Conservation (phyloP, 2,329 filamentous ascomycete genomes). For the Claviceps paspali region DNA sequence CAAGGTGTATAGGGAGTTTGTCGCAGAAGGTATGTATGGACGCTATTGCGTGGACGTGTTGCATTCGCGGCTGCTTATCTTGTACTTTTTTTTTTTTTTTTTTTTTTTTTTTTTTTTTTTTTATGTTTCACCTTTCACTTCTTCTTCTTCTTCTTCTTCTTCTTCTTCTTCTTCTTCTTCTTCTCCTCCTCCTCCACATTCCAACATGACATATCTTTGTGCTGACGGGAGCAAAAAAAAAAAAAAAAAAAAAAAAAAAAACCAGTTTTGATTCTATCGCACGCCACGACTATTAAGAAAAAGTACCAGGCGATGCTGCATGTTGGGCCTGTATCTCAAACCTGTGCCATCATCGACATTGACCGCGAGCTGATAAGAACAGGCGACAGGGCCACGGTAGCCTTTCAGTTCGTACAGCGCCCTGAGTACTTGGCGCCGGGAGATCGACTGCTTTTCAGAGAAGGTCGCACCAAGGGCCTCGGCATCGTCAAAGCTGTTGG, state of each 20-base stretch:
- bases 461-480: slow-evolving; percentile 86
- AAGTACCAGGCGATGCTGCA: slow-evolving; percentile 98
- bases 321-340: slow-evolving; percentile 87
- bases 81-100: too few relatives aligned
- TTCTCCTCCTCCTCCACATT: too few relatives aligned
- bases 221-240: not conserved
- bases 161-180: too few relatives aligned
- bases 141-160: too few relatives aligned
- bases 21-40: slow-evolving; percentile 57
- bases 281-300: slow-evolving; percentile 91
- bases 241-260: too few relatives aligned
- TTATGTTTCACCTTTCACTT: too few relatives aligned
- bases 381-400: slow-evolving; percentile 83
- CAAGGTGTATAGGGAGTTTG: slow-evolving; percentile 61
- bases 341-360: slow-evolving; percentile 93
- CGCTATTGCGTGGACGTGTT: too few relatives aligned
- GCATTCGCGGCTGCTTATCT: too few relatives aligned
- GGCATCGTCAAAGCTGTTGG: slow-evolving; percentile 87
- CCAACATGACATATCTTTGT: too few relatives aligned
- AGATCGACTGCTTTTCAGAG: slow-evolving; percentile 80
- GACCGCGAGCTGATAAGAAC: slow-evolving; percentile 92
- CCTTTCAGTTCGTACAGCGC: slow-evolving; percentile 85
- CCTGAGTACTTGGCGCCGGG: slow-evolving; percentile 85
- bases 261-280: slow-evolving; percentile 84
- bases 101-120: too few relatives aligned